Evolutionary conservation across 768 basidiomycete genomes (phyloP), one percentile per base, ranked within the genome.

Genomic region (Auriculariales sp.): DNA sequence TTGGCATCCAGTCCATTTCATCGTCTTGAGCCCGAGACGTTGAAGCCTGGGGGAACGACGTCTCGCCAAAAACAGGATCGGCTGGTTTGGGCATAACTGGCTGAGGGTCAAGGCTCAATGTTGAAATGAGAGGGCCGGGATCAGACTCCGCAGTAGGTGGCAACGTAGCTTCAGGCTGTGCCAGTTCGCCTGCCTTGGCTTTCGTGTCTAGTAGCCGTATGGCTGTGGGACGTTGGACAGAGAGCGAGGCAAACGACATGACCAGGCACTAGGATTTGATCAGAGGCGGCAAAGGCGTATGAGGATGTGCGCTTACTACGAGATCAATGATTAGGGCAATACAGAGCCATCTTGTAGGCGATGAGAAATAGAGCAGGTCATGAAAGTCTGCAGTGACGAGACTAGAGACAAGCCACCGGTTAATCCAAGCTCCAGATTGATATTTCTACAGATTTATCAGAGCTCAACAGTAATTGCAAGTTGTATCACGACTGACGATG

Each of bases 1-100:
- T 78, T 0, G 85, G 83, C 11, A 71, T 73, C 84, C 81, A 84
- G 58, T 89, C 77, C 77, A 78, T 78, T 19, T 70, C 73, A 45
- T 74, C 70, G 6, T 64, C 65, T 34, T 68, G 66, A 15, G 58
- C 51, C 17, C 47, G 58, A 14, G 61, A 58, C 12, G 56, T 55
- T 10, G 60, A 54, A 12, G 61, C 36, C 19, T 58, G 14, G 67
- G 32, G 58, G 27, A 86, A 64, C 1, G 86, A 89, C 3, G 86
- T 74, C 5, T 75, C 57, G 3, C 86, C 86, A 55, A 89, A 89
- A 32, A 88, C 65, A 12, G 80, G 84, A 29, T 67, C 67, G 0
- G 50, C 19, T 19, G 66, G 67, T 36, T 60, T 28, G 58, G 39
- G 50, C 15, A 79, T 62, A 19, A 81, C 65, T 0, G 83, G 83